These are phyloP conservation scores for Limnomonas spitsbergensis DNA, from an alignment of 139 green algal species.

Conservation along the genomic window DNA sequence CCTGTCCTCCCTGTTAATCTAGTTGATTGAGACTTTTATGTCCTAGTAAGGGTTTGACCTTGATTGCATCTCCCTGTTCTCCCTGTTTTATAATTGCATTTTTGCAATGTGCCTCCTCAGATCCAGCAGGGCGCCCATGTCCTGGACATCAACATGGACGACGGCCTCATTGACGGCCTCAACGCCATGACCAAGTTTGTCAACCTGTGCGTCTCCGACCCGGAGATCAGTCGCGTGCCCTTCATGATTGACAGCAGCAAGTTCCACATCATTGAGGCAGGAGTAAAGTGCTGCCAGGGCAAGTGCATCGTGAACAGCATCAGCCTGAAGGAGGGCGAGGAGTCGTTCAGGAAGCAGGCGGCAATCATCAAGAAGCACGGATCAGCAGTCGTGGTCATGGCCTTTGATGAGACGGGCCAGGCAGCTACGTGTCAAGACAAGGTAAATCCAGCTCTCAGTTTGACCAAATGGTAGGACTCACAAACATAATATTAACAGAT, in stretches of 20 bases:
- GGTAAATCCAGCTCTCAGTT: constrained; percentile 49
- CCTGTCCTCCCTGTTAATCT: too few relatives aligned
- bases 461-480: too few relatives aligned
- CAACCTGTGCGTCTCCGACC: constrained; percentile 94
- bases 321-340: constrained; percentile 95
- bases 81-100: too few relatives aligned
- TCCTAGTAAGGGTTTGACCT: too few relatives aligned
- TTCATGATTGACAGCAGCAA: constrained; percentile 99
- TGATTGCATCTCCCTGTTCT: too few relatives aligned
- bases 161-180: constrained; percentile 94
- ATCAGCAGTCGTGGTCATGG: constrained; percentile 96
- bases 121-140: constrained; percentile 78
- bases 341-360: constrained; percentile 84
- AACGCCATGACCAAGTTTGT: constrained; percentile 94
- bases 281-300: constrained; percentile 81
- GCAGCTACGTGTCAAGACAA: constrained; percentile 73
- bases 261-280: constrained; percentile 95
- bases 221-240: constrained; percentile 88
- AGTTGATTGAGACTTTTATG: too few relatives aligned
- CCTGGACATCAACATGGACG: constrained; percentile 99
- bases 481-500: too few relatives aligned
- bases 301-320: constrained; percentile 99
- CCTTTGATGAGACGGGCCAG: constrained; percentile 94
- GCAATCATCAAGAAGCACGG: constrained; percentile 82
- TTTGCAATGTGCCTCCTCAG: constrained; percentile 9